These are phyloP conservation scores for Yarrowia bubula DNA, from an alignment of 805 yeast species.

Conservation along the genomic window DNA sequence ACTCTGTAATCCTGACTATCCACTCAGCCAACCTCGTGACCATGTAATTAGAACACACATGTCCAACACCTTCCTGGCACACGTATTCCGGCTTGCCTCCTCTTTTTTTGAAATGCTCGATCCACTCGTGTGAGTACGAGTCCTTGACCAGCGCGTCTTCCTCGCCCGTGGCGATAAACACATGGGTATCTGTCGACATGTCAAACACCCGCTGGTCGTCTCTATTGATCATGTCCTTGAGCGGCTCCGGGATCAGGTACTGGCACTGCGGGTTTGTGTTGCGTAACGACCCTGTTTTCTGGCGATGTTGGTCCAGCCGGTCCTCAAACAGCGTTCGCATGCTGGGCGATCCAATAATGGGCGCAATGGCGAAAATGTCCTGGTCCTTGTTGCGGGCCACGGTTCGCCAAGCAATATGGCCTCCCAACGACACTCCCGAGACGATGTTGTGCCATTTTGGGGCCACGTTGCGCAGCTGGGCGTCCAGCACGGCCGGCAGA, in stretches of 20 bases:
- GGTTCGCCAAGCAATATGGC: conserved; percentile 52
- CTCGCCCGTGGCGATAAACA: conserved; percentile 41
- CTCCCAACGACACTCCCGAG: conserved; percentile 57
- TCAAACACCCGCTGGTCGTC: conserved; percentile 28
- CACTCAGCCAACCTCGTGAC: conserved; percentile 35
- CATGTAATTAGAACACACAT: conserved; percentile 37
- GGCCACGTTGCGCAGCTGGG: conserved; percentile 36
- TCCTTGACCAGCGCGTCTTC: conserved; percentile 42
- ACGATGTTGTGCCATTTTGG: conserved; percentile 40
- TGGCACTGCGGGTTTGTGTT: conserved; percentile 19
- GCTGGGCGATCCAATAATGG: conserved; percentile 52
- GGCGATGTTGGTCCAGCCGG: conserved; percentile 15
- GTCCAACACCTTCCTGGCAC: conserved; percentile 38
- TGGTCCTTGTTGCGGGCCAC: conserved; percentile 38
- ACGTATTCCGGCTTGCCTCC: conserved; percentile 32
- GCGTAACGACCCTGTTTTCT: neutral
- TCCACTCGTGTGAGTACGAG: conserved; percentile 38
- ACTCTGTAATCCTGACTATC: conserved; percentile 28
- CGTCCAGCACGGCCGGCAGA: conserved; percentile 40
- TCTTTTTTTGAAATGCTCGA: conserved; percentile 28
- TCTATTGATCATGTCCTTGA: neutral
- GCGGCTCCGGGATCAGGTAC: conserved; percentile 25
- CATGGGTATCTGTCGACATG: conserved; percentile 28
- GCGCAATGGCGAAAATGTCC: conserved; percentile 45
- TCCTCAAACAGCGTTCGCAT: conserved; percentile 44